Percentiles rank a stretch among this genome's conserved stretches.
Conservation (phyloP, 1,284 basidiomycete genomes). For the Fomitiporia mediterranea region DNA sequence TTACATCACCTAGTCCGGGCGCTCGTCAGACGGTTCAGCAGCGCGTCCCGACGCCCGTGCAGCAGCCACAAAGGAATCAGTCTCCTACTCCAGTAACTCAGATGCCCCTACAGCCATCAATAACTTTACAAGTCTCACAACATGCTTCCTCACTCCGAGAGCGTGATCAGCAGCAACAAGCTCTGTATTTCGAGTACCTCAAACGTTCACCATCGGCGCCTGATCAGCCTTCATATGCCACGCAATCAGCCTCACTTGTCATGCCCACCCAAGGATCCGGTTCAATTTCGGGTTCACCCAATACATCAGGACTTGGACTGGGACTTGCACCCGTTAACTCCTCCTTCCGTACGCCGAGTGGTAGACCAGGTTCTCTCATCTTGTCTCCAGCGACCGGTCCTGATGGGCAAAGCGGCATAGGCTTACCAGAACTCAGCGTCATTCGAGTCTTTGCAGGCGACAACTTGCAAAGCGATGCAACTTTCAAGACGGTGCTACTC, state of each 20-base stretch:
- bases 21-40: slow-evolving; percentile 9
- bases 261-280: slow-evolving; percentile 39
- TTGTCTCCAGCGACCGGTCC: slow-evolving; percentile 48
- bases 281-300: slow-evolving; percentile 33
- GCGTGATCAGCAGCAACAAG: slow-evolving; percentile 83
- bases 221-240: slow-evolving; percentile 65
- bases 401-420: slow-evolving; percentile 51
- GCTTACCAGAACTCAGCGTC: slow-evolving; percentile 85
- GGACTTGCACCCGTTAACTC: slow-evolving; percentile 35
- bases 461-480: slow-evolving; percentile 84
- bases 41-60: slow-evolving; percentile 6
- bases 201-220: slow-evolving; percentile 74
- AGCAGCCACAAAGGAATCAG: slow-evolving; percentile 29
- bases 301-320: slow-evolving; percentile 38
- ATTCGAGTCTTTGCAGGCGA: slow-evolving; percentile 93
- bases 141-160: slow-evolving; percentile 73
- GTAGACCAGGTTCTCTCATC: slow-evolving; percentile 71
- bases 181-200: slow-evolving; percentile 86
- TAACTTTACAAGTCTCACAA: slow-evolving; percentile 21
- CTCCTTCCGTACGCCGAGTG: slow-evolving; percentile 38
- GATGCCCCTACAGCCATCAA: slow-evolving; percentile 2
- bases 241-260: slow-evolving; percentile 59
- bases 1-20: slow-evolving; percentile 10
- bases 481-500: slow-evolving; percentile 95
- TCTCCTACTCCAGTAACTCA: background rate